A percentile compares a stretch with the other conserved stretches of the same genome.
Conservation (phyloP, 352 stramenopile genomes). For the Thalassiosira ordinaria region DNA sequence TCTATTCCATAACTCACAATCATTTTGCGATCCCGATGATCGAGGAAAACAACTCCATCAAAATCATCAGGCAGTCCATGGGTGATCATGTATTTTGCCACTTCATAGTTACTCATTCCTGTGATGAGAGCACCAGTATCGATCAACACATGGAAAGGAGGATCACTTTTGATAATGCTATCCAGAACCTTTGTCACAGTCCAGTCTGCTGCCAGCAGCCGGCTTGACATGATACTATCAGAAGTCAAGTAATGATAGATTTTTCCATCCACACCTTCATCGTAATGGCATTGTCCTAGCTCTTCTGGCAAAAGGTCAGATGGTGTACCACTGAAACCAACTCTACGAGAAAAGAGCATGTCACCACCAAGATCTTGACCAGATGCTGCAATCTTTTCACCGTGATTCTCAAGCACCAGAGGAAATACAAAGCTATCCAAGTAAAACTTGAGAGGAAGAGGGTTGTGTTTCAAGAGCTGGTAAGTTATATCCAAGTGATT, state of each 20-base stretch:
- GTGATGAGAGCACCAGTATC: slow-evolving; percentile 92
- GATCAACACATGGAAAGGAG: slow-evolving; percentile 89
- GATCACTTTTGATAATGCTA: slow-evolving; percentile 85
- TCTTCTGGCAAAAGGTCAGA: slow-evolving; percentile 99
- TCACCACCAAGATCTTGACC: slow-evolving; percentile 98
- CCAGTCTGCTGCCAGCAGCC: slow-evolving; percentile 80
- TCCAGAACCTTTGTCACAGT: slow-evolving; percentile 85
- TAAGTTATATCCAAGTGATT: slow-evolving; percentile 95
- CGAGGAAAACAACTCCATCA: slow-evolving; percentile 91
- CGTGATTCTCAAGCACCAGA: slow-evolving; percentile 98
- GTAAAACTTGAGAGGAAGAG: slow-evolving; percentile 97
- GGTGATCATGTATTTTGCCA: slow-evolving; percentile 89
- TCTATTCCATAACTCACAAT: slow-evolving; percentile 66
- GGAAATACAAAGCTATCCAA: slow-evolving; percentile 98
- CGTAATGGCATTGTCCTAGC: slow-evolving; percentile 97
- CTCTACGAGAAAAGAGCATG: slow-evolving; percentile 96
- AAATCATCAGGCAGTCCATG: slow-evolving; percentile 86
- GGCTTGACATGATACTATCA: slow-evolving; percentile 87
- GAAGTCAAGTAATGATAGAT: slow-evolving; percentile 98
- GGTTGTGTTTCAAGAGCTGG: slow-evolving; percentile 92
- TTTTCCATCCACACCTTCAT: slow-evolving; percentile 97
- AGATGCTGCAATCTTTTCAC: slow-evolving; percentile 98
- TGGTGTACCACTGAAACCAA: slow-evolving; percentile 99
- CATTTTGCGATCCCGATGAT: slow-evolving; percentile 89
- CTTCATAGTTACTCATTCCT: slow-evolving; percentile 90